Conservation (phyloP, 345 rosid species). For the Pistacia integerrima region DNA sequence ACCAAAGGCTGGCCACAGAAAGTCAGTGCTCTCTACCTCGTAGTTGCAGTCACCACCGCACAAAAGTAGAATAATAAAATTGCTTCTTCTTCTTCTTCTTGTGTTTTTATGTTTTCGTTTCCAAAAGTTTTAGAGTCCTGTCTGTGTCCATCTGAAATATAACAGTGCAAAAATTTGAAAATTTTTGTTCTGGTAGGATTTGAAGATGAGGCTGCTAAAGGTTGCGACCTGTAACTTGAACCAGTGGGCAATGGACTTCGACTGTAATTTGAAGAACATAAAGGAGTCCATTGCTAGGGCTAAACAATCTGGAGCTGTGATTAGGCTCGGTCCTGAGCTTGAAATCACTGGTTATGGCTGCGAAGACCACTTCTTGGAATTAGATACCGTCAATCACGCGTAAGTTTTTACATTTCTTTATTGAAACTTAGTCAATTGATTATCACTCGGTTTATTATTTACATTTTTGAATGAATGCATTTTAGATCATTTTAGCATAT, state of each 20-base stretch:
- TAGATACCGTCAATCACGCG: constrained; percentile 84
- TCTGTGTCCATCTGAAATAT: neutral
- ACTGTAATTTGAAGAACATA: constrained; percentile 69
- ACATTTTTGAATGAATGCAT: no score
- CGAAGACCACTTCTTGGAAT: constrained; percentile 98
- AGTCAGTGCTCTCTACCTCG: neutral
- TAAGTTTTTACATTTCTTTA: constrained; percentile 23
- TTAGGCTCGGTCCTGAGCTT: constrained; percentile 96
- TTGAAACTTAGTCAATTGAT: neutral
- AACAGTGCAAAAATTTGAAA: neutral
- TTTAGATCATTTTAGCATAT: no score
- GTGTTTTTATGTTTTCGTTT: neutral
- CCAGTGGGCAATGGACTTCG: constrained; percentile 98
- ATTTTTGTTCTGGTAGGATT: constrained; percentile 6
- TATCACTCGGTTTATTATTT: no score
- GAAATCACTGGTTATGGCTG: constrained; percentile 97
- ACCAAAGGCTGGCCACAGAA: constrained; percentile 2
- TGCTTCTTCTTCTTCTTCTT: neutral
- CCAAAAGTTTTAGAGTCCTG: neutral
- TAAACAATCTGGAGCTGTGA: constrained; percentile 74
- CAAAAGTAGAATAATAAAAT: neutral
- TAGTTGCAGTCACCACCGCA: neutral
- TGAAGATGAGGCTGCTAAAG: constrained; percentile 72
- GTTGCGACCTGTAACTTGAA: constrained; percentile 89
- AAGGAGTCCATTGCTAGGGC: constrained; percentile 72